These are phyloP conservation scores for Fennellomyces sp. DNA, from an alignment of 371 early-diverging fungal genomes.

Conservation along the genomic window DNA sequence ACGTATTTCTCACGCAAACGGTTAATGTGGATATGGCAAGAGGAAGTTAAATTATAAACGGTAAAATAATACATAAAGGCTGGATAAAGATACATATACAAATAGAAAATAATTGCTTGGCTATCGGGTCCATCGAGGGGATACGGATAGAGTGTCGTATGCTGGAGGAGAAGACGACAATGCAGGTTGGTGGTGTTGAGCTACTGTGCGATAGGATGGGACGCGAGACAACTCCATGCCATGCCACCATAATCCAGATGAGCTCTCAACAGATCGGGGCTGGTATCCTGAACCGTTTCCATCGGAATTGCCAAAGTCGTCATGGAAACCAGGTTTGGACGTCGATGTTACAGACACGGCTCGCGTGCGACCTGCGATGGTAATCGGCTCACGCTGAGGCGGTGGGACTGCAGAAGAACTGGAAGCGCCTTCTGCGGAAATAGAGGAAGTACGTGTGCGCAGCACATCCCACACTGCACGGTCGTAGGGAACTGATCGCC, in stretches of 20 bases:
- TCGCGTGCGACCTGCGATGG: slow-evolving; percentile 26
- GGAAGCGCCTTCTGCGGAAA: slow-evolving; percentile 9
- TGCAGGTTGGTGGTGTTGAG: slow-evolving; percentile 30
- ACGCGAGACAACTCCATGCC: slow-evolving; percentile 42
- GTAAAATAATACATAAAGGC: background rate
- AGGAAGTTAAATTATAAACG: background rate
- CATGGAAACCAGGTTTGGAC: background rate
- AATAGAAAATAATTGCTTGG: background rate
- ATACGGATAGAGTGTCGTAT: slow-evolving; percentile 33
- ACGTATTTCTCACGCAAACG: background rate
- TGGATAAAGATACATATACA: no score
- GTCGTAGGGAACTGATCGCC: slow-evolving; percentile 36
- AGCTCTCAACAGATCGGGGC: slow-evolving; percentile 13
- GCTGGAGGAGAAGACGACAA: slow-evolving; percentile 45
- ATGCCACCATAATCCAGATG: slow-evolving; percentile 36
- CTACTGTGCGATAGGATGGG: slow-evolving; percentile 46
- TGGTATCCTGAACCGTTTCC: slow-evolving; percentile 2
- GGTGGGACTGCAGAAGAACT: background rate
- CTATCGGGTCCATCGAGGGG: slow-evolving; percentile 21
- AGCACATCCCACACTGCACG: slow-evolving; percentile 18
- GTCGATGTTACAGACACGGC: slow-evolving; percentile 19
- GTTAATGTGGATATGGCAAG: background rate
- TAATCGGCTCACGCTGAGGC: slow-evolving; percentile 16
- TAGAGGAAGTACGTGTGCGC: slow-evolving; percentile 13
- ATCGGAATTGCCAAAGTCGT: background rate